phyloP scores from a whole-genome alignment of 2,329 filamentous ascomycete species.

The Aureobasidium sp. region DNA sequence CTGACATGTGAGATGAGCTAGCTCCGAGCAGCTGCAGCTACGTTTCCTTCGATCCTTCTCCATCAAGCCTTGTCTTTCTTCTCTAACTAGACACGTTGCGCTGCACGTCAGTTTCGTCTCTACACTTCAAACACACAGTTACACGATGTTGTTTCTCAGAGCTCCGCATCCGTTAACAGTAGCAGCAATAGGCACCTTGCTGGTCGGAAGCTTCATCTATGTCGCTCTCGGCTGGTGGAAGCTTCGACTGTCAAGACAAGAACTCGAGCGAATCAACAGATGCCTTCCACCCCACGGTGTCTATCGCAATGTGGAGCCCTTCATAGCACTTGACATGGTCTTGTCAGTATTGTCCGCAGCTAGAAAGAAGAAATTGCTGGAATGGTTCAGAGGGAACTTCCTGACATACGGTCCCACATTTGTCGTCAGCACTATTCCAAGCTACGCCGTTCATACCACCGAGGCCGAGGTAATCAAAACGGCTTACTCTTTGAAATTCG shows the following conservation, averaged over 20 bases:
- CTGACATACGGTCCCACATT: conserved; percentile 27
- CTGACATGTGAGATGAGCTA: neutral
- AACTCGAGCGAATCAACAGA: neutral
- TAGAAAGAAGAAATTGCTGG: neutral
- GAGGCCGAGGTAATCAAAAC: conserved; percentile 43
- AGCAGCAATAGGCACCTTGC: neutral
- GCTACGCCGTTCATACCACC: conserved; percentile 30
- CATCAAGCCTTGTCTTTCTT: neutral
- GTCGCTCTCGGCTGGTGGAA: neutral
- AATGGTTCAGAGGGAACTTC: conserved; percentile 3
- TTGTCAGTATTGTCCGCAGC: neutral
- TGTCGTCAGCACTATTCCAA: conserved; percentile 28
- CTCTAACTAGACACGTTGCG: neutral
- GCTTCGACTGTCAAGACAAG: neutral
- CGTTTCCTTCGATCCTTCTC: neutral
- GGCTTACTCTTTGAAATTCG: conserved; percentile 36
- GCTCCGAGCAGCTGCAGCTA: neutral
- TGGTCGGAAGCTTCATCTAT: neutral
- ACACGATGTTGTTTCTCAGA: neutral
- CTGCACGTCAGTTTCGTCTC: neutral
- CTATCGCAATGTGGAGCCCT: neutral
- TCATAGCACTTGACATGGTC: conserved; percentile 10
- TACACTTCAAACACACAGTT: neutral
- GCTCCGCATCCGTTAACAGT: neutral
- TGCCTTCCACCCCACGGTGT: neutral